Base-by-base conservation (phyloP, 2,329 filamentous ascomycete genomes). In the Penicillium sp. region DNA sequence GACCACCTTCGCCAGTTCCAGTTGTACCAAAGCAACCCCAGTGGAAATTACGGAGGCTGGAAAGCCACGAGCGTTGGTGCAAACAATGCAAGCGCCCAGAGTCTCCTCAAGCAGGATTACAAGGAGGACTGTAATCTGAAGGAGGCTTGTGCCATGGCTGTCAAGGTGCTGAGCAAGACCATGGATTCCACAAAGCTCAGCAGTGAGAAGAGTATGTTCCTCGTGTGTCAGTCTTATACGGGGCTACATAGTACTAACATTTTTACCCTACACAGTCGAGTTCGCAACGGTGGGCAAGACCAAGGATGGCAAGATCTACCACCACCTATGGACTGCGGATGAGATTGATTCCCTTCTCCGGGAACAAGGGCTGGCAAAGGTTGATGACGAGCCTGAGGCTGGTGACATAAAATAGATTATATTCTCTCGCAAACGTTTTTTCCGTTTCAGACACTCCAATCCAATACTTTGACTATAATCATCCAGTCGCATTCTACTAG, bases 171-270 rank as follows among this genome's bases (percentile, higher is more conserved):
- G 63, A 97, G 94, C 84, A 99, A 99, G 86, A 99, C 94, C 6
- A 99, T 99, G 95, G 94, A 99, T 75, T 96, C 92, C 51, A 97
- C 93, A 51, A 99, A 97, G 82, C 79, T 99, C 71, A 97, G 91
- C 81, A 96, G 91, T 71, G 94, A 99, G 83, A 99, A 99, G 85
- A 96, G 92, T 96, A 79, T 76, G 90, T 81, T 23, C 35, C 4
- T 45, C 13, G 2, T 13, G n/a, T 18, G 9, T 44, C 32, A 32
- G 34, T 51, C 44, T n/a, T 45, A 26, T n/a, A 18, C 14, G 18
- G 7, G 26, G 23, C 48, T 30, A 49, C 40, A 38, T 16, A 16
- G 38, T 59, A 39, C 62, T 67, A 53, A 63, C 47, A 29, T 19
- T 47, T 63, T 14, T 38, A 59, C 14, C 65, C 43, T 18, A 6